Evolutionary conservation across 345 rosid genomes (phyloP), one percentile per base, ranked within the genome.

Genomic region (Pseudoturritis turrita): DNA sequence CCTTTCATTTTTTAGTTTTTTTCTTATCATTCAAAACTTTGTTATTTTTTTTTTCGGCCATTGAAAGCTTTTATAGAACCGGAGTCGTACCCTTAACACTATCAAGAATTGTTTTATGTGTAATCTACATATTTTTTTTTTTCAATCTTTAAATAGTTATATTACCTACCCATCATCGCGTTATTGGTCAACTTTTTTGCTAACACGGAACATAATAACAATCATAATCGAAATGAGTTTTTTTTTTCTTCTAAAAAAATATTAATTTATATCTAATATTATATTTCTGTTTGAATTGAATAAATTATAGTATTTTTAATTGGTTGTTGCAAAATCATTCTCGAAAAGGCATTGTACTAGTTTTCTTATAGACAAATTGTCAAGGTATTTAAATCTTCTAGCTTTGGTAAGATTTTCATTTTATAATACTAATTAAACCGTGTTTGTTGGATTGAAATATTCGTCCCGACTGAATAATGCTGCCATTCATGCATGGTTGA

Each of bases 251-350:
- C 3, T 1, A 10, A 12, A 37, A 18, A 35, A 29, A 1, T 15
- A 55, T 10, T 18, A 18, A 57, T 19, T 13, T 12, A 36, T 39
- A 39, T 22, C 17, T 21, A 37, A 36, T 7, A 5, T 29, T 10
- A 41, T 61, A 26, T 15, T 15, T 41, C 3, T n/a, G 10, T 44
- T 12, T 43, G 5, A 31, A 19, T 15, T 14, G 33, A 21, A 29
- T 22, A 26, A 23, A 36, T 7, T 19, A 46, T 46, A 45, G 14
- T 70, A 23, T 69, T 33, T 13, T 33, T 44, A 47, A 23, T 40
- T 19, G 52, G 52, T 61, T 71, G 68, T 50, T 71, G 68, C 68
- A 49, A 26, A 51, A 39, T 60, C 31, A 50, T 19, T 71, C n/a
- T 6, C 35, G 59, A 28, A 58, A 26, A 49, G 40, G 5, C n/a